Conservation (phyloP, 192 early-diverging fungal genomes). For the Coemansia sp. region DNA sequence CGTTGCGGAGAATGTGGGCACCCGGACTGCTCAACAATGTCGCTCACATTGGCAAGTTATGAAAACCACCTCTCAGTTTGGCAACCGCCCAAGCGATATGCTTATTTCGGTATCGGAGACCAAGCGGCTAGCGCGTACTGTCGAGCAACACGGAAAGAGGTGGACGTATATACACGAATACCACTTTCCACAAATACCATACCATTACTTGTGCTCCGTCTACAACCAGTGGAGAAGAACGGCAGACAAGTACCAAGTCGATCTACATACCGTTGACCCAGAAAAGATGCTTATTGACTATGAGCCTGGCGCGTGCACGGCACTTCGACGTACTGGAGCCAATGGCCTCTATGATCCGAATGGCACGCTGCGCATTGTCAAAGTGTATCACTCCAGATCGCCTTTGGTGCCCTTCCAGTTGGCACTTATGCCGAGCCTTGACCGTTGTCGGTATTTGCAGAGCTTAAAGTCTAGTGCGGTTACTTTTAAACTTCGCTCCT, state of each 20-base stretch:
- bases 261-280: constrained; percentile 7
- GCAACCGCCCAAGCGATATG: neutral
- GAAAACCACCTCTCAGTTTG: neutral
- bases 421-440: neutral
- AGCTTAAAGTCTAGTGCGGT: neutral
- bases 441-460: neutral
- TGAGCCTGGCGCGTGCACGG: neutral
- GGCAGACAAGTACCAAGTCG: constrained; percentile 7
- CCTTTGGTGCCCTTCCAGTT: constrained; percentile 2
- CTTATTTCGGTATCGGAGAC: constrained; percentile 5
- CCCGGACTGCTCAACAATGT: constrained; percentile 14
- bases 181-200: neutral
- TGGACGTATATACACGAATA: constrained; percentile 6
- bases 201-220: neutral
- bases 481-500: neutral
- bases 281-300: constrained; percentile 12
- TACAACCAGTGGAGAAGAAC: neutral
- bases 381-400: neutral
- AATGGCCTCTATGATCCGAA: constrained; percentile 12
- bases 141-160: neutral
- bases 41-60: neutral
- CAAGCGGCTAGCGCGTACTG: neutral
- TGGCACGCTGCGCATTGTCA: constrained; percentile 3
- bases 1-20: constrained; percentile 9
- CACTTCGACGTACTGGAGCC: constrained; percentile 13